Evolutionary conservation across 768 basidiomycete species (phyloP).

Genomic region (Multifurca ochricompacta): DNA sequence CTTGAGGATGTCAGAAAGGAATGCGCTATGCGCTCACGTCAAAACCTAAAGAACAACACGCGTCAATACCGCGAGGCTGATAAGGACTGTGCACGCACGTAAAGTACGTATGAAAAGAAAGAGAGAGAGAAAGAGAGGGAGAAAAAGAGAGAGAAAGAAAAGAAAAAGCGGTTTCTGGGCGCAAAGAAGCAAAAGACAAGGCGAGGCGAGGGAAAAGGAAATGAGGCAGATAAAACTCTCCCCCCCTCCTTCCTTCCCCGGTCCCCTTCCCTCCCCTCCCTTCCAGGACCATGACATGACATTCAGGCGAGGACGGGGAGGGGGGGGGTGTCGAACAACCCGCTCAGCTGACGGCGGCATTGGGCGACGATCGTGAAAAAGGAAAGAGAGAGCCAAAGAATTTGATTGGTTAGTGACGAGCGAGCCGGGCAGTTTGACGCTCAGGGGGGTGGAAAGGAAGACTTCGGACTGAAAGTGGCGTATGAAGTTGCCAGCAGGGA

Average conservation of each 20-base stretch:
- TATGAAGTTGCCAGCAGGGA: neutral
- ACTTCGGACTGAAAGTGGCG: slow-evolving; percentile 18
- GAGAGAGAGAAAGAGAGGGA: no score
- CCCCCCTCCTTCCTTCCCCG: no score
- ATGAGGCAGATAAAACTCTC: slow-evolving; percentile 18
- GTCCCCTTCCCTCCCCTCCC: no score
- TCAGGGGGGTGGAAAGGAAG: slow-evolving; percentile 6
- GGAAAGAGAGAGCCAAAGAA: neutral
- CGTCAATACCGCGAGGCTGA: slow-evolving; percentile 12
- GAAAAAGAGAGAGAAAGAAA: no score
- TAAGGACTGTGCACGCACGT: slow-evolving; percentile 10
- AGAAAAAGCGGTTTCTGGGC: slow-evolving; percentile 8
- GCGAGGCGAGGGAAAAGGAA: slow-evolving; percentile 6
- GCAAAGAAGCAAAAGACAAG: slow-evolving; percentile 15
- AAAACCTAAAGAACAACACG: slow-evolving; percentile 13
- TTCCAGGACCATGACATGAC: slow-evolving; percentile 12
- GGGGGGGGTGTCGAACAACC: neutral
- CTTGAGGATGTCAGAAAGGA: neutral
- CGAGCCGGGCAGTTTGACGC: slow-evolving; percentile 19
- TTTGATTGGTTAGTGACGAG: slow-evolving; percentile 3
- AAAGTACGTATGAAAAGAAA: slow-evolving; percentile 9
- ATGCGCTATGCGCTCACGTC: slow-evolving; percentile 4
- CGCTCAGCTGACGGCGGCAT: slow-evolving; percentile 17
- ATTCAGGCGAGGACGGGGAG: slow-evolving; percentile 10
- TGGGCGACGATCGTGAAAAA: neutral